A percentile compares a stretch with the other conserved stretches of the same genome.
Conservation (phyloP, 2,329 filamentous ascomycete species). For the Sporothrix pseudoabietina region DNA sequence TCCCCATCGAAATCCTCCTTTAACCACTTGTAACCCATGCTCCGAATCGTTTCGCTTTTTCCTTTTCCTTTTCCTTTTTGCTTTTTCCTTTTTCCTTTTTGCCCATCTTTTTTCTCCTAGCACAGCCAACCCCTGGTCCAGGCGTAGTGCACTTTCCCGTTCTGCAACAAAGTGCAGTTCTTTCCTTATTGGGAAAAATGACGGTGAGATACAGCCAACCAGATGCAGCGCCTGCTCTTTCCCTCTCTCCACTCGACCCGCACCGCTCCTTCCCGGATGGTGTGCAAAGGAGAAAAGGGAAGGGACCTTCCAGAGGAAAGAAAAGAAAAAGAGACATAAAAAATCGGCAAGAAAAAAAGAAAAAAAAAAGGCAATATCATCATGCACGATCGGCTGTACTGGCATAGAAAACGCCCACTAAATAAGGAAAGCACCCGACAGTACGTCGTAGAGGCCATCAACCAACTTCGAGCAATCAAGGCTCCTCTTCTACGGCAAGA, state of each 20-base stretch:
- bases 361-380: not conserved
- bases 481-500: not conserved
- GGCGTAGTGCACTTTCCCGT: conserved; percentile 4
- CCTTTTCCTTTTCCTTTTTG: not conserved
- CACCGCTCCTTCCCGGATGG: conserved; percentile 25
- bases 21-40: not conserved
- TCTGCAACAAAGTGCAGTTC: conserved; percentile 18
- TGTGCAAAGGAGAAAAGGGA: not conserved
- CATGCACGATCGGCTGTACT: conserved; percentile 13
- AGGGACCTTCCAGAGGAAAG: not conserved
- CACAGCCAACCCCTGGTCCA: not conserved
- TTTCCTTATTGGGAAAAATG: conserved; percentile 7
- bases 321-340: not conserved
- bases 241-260: conserved; percentile 20
- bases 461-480: not conserved
- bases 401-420: not conserved
- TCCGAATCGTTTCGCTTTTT: not conserved
- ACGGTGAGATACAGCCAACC: not conserved
- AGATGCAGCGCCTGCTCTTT: not conserved
- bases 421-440: not conserved
- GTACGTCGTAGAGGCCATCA: not conserved
- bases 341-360: not conserved
- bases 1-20: not conserved
- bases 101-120: not conserved
- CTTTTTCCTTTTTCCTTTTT: not conserved